Base-by-base conservation (phyloP, 2,329 filamentous ascomycete genomes). In the Huntiella bhutanensis region DNA sequence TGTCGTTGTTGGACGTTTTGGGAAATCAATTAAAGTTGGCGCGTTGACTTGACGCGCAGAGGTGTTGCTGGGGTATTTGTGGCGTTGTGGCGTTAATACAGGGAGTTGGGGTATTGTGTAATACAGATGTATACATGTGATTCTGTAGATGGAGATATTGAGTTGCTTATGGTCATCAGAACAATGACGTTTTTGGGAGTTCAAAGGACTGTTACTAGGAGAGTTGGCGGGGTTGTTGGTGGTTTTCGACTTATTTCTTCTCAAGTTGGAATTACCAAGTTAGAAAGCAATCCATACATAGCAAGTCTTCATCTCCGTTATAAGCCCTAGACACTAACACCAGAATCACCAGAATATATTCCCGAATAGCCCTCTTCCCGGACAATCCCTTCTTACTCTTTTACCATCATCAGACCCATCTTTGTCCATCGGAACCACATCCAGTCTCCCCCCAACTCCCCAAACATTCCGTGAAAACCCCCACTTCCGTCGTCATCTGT, bases 401-500 rank as follows among this genome's bases (percentile, higher is more conserved):
- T 71, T 81, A 49, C 59, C 65, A 11, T 74, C 75, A 2, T 75
- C 76, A 0, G 69, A 62, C 3, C 56, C 62, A 4, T 57, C 58
- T 22, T 60, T 80, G 15, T 67, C 75, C 11, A 71, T 82, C 50
- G 77, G 77, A 42, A 72, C 66, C 2, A 71, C 74, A 0, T 71
- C 69, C 4, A 54, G 61, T 12, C 51, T 78, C n/a, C 75, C 75
- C 1, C 76, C 76, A 1, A 77, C 73, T 0, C 73, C 77, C 3
- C 60, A 63, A 35, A 69, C 72, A 16, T 77, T 82, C 55, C 62
- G 58, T 16, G 69, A 73, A 54, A 82, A 81, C 56, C 66, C 60
- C 7, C 59, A 61, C 16, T 82, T 82, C 56, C 56, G 75, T n/a
- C 55, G 61, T 7, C 70, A 80, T 43, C 64, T 80, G 16, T 66